These are phyloP conservation scores for Endocladia muricata DNA, from an alignment of 31 red algal species.

Conservation along the genomic window DNA sequence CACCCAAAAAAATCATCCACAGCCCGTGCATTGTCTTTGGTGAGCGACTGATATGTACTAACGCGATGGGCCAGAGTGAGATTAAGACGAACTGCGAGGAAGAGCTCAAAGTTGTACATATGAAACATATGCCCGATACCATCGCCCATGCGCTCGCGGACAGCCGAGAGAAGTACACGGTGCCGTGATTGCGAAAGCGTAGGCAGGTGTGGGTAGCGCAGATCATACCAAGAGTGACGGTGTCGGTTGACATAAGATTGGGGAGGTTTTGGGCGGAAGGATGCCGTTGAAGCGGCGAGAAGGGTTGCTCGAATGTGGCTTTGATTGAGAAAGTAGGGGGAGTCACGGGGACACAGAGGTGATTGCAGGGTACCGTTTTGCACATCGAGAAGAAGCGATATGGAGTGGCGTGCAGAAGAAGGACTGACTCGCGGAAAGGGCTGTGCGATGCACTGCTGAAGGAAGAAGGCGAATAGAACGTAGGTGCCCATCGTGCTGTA, in stretches of 20 bases:
- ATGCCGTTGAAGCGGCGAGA: background rate
- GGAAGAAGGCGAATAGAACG: no score
- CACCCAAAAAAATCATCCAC: slow-evolving; percentile 19
- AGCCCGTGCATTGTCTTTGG: background rate
- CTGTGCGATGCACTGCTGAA: no score
- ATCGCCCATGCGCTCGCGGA: background rate
- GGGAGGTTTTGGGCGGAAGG: background rate
- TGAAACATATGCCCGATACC: slow-evolving; percentile 11
- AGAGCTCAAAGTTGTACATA: slow-evolving; percentile 15
- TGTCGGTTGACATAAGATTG: background rate
- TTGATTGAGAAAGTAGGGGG: background rate
- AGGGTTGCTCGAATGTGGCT: background rate
- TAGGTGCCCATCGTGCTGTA: no score
- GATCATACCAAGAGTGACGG: background rate
- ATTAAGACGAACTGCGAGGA: background rate
- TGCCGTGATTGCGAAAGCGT: slow-evolving; percentile 5
- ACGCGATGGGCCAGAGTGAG: slow-evolving; percentile 11
- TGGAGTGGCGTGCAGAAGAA: background rate
- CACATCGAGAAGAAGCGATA: background rate
- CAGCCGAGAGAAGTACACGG: background rate
- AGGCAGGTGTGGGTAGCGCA: background rate
- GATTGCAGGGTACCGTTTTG: background rate
- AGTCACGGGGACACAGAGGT: background rate
- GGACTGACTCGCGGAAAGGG: no score
- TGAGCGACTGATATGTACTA: slow-evolving; percentile 2